Evolutionary conservation across 768 basidiomycete species (phyloP).

Genomic region (Lactifluus subvellereus): DNA sequence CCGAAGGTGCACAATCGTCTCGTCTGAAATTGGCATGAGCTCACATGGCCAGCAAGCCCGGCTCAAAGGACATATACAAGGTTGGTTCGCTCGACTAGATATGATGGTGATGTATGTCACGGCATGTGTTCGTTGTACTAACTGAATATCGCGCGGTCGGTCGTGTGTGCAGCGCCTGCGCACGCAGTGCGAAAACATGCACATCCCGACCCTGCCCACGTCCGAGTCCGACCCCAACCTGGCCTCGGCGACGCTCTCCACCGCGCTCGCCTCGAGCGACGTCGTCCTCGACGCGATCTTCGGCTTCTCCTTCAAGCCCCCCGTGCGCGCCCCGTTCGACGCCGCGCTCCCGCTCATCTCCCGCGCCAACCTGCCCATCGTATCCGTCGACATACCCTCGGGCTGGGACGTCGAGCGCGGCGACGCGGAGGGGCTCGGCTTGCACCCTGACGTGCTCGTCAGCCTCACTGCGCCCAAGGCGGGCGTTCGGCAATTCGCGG

Average conservation of each 20-base stretch:
- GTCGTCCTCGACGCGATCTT: conserved; percentile 95
- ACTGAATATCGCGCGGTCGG: no score
- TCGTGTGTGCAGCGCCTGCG: conserved; percentile 56
- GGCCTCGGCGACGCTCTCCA: conserved; percentile 36
- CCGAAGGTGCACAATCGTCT: conserved; percentile 62
- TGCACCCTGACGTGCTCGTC: conserved; percentile 75
- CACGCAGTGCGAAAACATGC: conserved; percentile 84
- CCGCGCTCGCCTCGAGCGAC: conserved; percentile 55
- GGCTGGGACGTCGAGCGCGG: conserved; percentile 95
- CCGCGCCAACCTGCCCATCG: conserved; percentile 65
- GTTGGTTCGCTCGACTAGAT: conserved; percentile 32
- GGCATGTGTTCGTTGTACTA: background rate
- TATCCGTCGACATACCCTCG: conserved; percentile 93
- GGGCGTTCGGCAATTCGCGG: conserved; percentile 71
- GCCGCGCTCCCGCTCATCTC: conserved; percentile 60
- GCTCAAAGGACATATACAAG: conserved; percentile 89
- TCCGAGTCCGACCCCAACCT: conserved; percentile 36
- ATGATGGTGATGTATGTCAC: no score
- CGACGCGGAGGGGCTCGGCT: conserved; percentile 45
- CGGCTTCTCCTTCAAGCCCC: conserved; percentile 94
- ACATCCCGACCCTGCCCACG: conserved; percentile 61
- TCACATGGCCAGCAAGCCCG: conserved; percentile 54
- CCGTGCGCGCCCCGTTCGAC: conserved; percentile 86
- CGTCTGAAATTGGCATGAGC: background rate
- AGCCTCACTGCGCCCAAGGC: conserved; percentile 93